Base-by-base conservation (phyloP, 331 rosid genomes). In the Phaseolus coccineus region DNA sequence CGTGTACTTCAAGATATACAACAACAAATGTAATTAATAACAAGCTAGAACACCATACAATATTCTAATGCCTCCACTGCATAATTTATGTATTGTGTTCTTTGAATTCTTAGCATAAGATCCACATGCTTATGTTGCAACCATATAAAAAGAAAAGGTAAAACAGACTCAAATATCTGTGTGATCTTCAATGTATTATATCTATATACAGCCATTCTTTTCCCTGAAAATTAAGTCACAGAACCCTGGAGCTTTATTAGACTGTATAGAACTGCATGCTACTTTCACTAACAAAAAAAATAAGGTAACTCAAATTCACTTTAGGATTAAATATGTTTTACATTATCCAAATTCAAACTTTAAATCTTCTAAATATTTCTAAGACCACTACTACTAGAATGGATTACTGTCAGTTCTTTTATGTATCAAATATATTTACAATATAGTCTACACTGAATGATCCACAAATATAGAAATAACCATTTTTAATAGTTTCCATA, bases 1-100 rank as follows among this genome's bases (percentile, higher is more conserved):
- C 91, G 91, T 92, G 92, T 82, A 85, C 53, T 86, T 87, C 74
- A 94, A 89, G 89, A 76, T 78, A 91, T 28, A 28, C 2, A 5
- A 0, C 42, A 63, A 19, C 52, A 78, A 74, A 77, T 66, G 76
- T 59, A 77, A 63, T 33, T 82, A 80, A 82, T 19, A 19, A 19
- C 22, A 19, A 19, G 5, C 37, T 5, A 4, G 37, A 33, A 33
- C 6, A 33, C 37, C 37, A 33, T 33, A 35, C 39, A 35, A 35
- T 35, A 19, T 19, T 19, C 22, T 14, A 81, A 61, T 11, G 16
- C 47, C 16, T 40, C 46, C 46, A 7, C 11, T 24, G 25, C 61
- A 19, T 37, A 53, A 19, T 37, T 1, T 4, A 12, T 66, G 16
- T 39, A 19, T 39, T 66, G 3, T 68, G 8, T 76, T 46, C n/a